phyloP scores from a whole-genome alignment of 225 moss, liverwort and hornwort species.

The Bryum argenteum region DNA sequence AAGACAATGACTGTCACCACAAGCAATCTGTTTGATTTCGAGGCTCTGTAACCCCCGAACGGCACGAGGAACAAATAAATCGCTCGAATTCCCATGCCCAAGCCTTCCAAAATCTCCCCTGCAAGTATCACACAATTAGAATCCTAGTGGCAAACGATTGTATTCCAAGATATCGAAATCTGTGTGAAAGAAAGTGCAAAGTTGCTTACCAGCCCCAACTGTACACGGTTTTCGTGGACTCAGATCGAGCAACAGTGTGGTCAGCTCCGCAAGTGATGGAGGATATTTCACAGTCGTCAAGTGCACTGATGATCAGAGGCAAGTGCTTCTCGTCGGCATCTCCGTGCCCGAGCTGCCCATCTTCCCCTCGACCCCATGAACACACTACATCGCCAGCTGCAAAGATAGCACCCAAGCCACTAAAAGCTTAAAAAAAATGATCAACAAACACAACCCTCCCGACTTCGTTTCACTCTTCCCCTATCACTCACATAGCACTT shows the following conservation, averaged over 20 bases:
- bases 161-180: background rate
- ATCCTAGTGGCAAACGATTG: background rate
- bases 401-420: constrained; percentile 12
- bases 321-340: constrained; percentile 57
- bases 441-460: background rate
- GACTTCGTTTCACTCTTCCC: background rate
- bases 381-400: constrained; percentile 61
- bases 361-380: constrained; percentile 71
- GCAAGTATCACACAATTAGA: background rate
- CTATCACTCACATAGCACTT: background rate
- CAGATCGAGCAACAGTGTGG: constrained; percentile 51
- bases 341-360: constrained; percentile 70
- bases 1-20: constrained; percentile 67
- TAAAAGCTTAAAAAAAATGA: background rate
- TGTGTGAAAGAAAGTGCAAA: background rate
- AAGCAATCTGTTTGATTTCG: constrained; percentile 59
- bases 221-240: constrained; percentile 53
- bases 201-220: constrained; percentile 67
- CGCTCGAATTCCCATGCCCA: constrained; percentile 66
- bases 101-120: constrained; percentile 77
- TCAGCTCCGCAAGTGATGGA: constrained; percentile 67
- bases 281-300: constrained; percentile 50
- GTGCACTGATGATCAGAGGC: constrained; percentile 49
- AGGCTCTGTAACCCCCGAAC: constrained; percentile 46
- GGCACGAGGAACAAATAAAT: constrained; percentile 57